phyloP scores from a whole-genome alignment of 306 rosid genomes.

The Rubus idaeus region DNA sequence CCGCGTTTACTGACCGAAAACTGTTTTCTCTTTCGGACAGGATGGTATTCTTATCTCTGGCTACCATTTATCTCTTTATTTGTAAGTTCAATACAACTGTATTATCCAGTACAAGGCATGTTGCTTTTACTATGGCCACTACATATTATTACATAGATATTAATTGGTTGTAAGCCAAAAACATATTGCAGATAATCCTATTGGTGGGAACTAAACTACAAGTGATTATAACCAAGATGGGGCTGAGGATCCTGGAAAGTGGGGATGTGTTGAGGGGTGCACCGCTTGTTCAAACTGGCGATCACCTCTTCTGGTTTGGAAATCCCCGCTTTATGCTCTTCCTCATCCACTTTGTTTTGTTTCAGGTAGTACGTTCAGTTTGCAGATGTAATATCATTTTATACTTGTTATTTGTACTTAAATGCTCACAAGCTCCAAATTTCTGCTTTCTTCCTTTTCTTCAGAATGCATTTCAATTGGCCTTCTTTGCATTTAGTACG shows the following conservation, averaged over 20 bases:
- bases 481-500: constrained; percentile 67
- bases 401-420: neutral
- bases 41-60: constrained; percentile 70
- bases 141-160: neutral
- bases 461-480: constrained; percentile 83
- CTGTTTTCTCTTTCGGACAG: constrained; percentile 39
- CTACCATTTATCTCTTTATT: constrained; percentile 70
- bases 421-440: neutral
- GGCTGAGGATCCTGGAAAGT: constrained; percentile 57
- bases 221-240: constrained; percentile 73
- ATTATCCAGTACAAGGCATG: neutral
- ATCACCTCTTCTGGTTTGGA: constrained; percentile 81
- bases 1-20: constrained; percentile 3
- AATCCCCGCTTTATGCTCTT: constrained; percentile 58
- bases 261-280: constrained; percentile 75
- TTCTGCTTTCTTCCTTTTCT: neutral
- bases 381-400: neutral
- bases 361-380: constrained; percentile 48
- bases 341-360: constrained; percentile 67
- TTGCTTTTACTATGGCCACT: neutral
- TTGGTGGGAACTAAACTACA: constrained; percentile 75
- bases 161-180: neutral
- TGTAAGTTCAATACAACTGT: constrained; percentile 47
- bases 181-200: constrained; percentile 53
- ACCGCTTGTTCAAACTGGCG: constrained; percentile 72